phyloP scores from a whole-genome alignment of 2,329 filamentous ascomycete genomes.

The Emericellopsis atlantica region DNA sequence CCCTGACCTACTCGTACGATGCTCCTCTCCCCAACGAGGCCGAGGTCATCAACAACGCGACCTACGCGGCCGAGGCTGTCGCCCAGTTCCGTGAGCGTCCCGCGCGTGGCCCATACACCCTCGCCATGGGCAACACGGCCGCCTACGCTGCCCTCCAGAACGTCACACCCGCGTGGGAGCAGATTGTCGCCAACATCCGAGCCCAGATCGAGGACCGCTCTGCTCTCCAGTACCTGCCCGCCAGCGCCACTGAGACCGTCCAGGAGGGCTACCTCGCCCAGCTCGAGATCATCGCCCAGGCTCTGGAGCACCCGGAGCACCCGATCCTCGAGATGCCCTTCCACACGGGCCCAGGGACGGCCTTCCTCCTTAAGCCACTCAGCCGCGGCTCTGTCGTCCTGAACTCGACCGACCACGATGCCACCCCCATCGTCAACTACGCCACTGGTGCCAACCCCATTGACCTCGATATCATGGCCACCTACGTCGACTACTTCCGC shows the following conservation, averaged over 20 bases:
- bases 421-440: conserved; percentile 18
- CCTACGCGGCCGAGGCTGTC: conserved; percentile 17
- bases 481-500: conserved; percentile 16
- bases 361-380: conserved; percentile 17
- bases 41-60: conserved; percentile 12
- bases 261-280: conserved; percentile 12
- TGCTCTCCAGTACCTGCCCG: conserved; percentile 8
- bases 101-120: conserved; percentile 21
- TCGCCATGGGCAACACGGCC: conserved; percentile 16
- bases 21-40: conserved; percentile 8
- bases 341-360: conserved; percentile 8
- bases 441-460: conserved; percentile 19
- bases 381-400: conserved; percentile 19
- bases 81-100: conserved; percentile 16
- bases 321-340: conserved; percentile 17
- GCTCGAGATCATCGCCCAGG: conserved; percentile 10
- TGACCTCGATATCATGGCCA: conserved; percentile 19
- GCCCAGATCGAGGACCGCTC: conserved; percentile 10
- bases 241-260: conserved; percentile 7
- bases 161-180: conserved; percentile 9
- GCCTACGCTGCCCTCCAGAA: conserved; percentile 14
- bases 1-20: conserved; percentile 6
- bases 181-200: conserved; percentile 10
- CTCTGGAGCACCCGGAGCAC: conserved; percentile 13
- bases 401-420: conserved; percentile 9